Conservation (phyloP, 1,139 yeast species). For the Taphrina populina region DNA sequence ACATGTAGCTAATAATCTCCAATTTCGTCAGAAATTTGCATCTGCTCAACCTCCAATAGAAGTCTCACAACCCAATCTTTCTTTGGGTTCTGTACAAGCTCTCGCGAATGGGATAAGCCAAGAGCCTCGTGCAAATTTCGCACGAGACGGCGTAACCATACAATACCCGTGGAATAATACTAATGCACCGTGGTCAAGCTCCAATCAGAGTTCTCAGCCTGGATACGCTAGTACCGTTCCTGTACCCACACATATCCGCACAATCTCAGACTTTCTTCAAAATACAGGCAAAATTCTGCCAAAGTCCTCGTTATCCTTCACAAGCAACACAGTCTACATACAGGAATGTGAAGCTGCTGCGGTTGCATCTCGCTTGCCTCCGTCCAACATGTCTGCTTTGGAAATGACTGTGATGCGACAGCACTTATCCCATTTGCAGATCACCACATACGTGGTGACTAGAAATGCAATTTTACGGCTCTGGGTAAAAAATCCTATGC, state of each 20-base stretch:
- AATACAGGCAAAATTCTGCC: neutral
- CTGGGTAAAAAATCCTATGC: slow-evolving; percentile 51
- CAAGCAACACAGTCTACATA: neutral
- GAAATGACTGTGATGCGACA: slow-evolving; percentile 47
- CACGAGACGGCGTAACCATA: too few species aligned
- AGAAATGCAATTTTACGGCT: slow-evolving; percentile 50
- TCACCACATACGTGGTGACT: slow-evolving; percentile 49
- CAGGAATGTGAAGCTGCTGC: slow-evolving; percentile 46
- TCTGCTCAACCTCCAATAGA: too few species aligned
- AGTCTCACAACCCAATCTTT: too few species aligned
- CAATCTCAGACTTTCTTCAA: neutral
- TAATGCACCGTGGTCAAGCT: too few species aligned
- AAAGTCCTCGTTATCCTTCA: slow-evolving; percentile 10
- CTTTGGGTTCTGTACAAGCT: too few species aligned
- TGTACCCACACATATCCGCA: neutral
- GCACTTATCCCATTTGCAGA: slow-evolving; percentile 46
- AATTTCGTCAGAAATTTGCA: too few species aligned
- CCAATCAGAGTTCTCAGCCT: too few species aligned
- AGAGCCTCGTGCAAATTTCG: too few species aligned
- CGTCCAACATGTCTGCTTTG: slow-evolving; percentile 45
- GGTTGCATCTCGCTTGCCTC: slow-evolving; percentile 48
- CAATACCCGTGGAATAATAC: too few species aligned
- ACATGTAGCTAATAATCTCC: too few species aligned
- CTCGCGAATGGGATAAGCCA: too few species aligned
- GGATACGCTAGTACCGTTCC: neutral